Evolutionary conservation across 495 filamentous ascomycete species (phyloP).

Genomic region (Aspergillus funiculosus): DNA sequence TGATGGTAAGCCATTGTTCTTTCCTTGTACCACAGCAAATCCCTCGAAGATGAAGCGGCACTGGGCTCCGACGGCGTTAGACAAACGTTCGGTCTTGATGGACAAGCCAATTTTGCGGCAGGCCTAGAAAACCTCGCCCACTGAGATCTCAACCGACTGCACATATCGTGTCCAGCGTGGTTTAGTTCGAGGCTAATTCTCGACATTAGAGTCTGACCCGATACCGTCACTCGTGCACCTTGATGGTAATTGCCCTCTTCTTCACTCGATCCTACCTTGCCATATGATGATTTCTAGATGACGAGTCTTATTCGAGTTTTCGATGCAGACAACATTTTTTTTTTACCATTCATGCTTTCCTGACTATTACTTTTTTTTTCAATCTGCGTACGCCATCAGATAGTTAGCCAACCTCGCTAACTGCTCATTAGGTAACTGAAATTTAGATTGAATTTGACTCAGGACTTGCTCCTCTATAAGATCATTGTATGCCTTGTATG

Average conservation of each 20-base stretch:
- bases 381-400: no score
- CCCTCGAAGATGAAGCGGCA: slow-evolving; percentile 91
- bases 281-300: slow-evolving; percentile 53
- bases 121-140: slow-evolving; percentile 99
- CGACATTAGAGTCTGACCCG: no score
- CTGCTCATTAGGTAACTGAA: slow-evolving; percentile 2
- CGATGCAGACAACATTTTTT: slow-evolving; percentile 53
- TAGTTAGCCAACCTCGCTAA: slow-evolving; percentile 25
- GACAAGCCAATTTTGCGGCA: slow-evolving; percentile 92
- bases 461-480: neutral
- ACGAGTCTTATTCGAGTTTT: slow-evolving; percentile 59
- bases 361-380: slow-evolving; percentile 28
- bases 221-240: no score
- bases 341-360: slow-evolving; percentile 56
- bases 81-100: slow-evolving; percentile 58
- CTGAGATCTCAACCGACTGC: slow-evolving; percentile 55
- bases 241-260: slow-evolving; percentile 17
- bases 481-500: slow-evolving; percentile 29
- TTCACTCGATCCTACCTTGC: slow-evolving; percentile 20
- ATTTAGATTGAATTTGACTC: neutral
- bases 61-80: slow-evolving; percentile 89
- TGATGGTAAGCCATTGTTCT: slow-evolving; percentile 28
- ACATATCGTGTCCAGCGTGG: slow-evolving; percentile 19
- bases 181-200: slow-evolving; percentile 32
- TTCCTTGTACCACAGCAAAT: slow-evolving; percentile 7